These are phyloP conservation scores for Moesziomyces parantarcticus DNA, from an alignment of 1,284 basidiomycete species.

Conservation along the genomic window DNA sequence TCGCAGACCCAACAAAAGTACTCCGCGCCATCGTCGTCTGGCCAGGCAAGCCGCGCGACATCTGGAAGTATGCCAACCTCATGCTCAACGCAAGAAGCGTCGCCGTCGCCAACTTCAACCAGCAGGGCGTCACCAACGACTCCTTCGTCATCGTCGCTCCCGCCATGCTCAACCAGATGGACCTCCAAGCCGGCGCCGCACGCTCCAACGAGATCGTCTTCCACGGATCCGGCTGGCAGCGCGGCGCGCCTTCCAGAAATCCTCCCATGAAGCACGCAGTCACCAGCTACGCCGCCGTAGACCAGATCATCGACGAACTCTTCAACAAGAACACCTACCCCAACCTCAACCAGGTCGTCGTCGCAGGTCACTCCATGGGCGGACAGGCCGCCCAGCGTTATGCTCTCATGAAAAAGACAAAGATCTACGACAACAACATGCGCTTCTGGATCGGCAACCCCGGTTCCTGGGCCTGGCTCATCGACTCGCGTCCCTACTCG, in stretches of 20 bases:
- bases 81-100: slow-evolving; percentile 50
- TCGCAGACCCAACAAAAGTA: slow-evolving; percentile 35
- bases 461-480: slow-evolving; percentile 60
- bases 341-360: slow-evolving; percentile 58
- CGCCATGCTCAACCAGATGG: slow-evolving; percentile 36
- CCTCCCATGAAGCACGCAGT: slow-evolving; percentile 42
- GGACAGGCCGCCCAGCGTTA: slow-evolving; percentile 60
- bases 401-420: slow-evolving; percentile 48
- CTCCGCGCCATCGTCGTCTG: slow-evolving; percentile 46
- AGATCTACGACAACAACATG: slow-evolving; percentile 47
- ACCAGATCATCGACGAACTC: slow-evolving; percentile 49
- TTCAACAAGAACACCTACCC: slow-evolving; percentile 53
- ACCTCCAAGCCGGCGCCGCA: slow-evolving; percentile 50
- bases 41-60: slow-evolving; percentile 59
- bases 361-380: slow-evolving; percentile 62
- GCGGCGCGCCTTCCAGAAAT: slow-evolving; percentile 43
- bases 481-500: slow-evolving; percentile 45
- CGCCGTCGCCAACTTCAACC: slow-evolving; percentile 29
- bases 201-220: slow-evolving; percentile 32
- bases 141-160: slow-evolving; percentile 38
- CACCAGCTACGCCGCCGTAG: slow-evolving; percentile 54
- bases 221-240: slow-evolving; percentile 53
- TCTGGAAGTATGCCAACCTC: slow-evolving; percentile 61
- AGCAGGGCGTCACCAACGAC: slow-evolving; percentile 31
- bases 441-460: slow-evolving; percentile 61